Percentiles rank a stretch among this genome's conserved stretches.
phyloP scores from a whole-genome alignment of 495 filamentous ascomycete genomes.

The Astrothelium macrocarpum region DNA sequence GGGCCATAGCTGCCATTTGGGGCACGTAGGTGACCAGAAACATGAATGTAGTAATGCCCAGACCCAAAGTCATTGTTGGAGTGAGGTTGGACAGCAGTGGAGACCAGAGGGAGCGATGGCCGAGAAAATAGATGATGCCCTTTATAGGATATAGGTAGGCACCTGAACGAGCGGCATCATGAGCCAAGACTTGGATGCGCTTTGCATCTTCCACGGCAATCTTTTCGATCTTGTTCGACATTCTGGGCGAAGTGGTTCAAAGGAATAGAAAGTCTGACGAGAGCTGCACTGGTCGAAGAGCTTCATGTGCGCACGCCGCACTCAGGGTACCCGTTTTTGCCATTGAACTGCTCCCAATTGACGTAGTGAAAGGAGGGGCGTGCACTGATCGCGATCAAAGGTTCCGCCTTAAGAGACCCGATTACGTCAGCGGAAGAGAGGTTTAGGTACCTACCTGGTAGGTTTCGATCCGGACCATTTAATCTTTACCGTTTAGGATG shows the following conservation, averaged over 20 bases:
- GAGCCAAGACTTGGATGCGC: slow-evolving; percentile 43
- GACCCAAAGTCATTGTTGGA: slow-evolving; percentile 38
- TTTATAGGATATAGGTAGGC: slow-evolving; percentile 84
- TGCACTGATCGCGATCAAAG: no score
- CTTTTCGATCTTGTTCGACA: slow-evolving; percentile 33
- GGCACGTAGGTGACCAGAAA: slow-evolving; percentile 89
- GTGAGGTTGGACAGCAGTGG: slow-evolving; percentile 61
- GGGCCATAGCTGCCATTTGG: slow-evolving; percentile 67
- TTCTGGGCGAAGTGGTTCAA: slow-evolving; percentile 11
- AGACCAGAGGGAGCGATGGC: slow-evolving; percentile 50
- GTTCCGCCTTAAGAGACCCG: no score
- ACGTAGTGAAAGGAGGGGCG: no score
- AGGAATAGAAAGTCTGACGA: neutral
- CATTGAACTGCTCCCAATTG: no score
- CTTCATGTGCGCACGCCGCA: no score
- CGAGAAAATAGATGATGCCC: slow-evolving; percentile 71
- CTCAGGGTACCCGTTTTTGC: no score
- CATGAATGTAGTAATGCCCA: slow-evolving; percentile 44
- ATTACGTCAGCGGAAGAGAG: no score
- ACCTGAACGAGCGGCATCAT: slow-evolving; percentile 57
- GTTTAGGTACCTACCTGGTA: no score
- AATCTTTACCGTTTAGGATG: no score
- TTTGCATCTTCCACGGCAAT: slow-evolving; percentile 45
- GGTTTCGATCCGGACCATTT: no score
- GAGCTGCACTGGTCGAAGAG: neutral